Evolutionary conservation across 108 stramenopile species (phyloP).

Genomic region (Nitzschia sp.): DNA sequence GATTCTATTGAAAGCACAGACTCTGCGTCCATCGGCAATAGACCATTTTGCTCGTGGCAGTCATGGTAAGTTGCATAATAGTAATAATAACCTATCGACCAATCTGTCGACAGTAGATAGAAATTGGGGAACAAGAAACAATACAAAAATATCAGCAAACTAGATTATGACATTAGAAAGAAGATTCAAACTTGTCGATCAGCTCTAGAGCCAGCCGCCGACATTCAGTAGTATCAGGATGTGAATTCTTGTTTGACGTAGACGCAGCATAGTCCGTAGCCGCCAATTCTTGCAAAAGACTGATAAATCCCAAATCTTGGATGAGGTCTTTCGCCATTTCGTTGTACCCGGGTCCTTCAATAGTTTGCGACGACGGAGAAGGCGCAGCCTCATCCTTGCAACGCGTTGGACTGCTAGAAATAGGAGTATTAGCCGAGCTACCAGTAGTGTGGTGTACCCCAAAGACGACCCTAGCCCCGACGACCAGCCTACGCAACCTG

Average conservation of each 20-base stretch:
- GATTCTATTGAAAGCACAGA: no score
- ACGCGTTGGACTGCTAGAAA: not conserved
- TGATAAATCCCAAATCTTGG: constrained; percentile 28
- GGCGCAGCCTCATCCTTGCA: constrained; percentile 8
- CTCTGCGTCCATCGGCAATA: no score
- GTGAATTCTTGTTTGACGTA: not conserved
- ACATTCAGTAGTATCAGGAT: constrained; percentile 2
- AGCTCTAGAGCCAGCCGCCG: constrained; percentile 18
- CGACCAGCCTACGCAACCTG: constrained; percentile 32
- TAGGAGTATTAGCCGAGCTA: not conserved
- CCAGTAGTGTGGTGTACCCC: not conserved
- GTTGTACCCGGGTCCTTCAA: constrained; percentile 1
- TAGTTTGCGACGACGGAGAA: not conserved
- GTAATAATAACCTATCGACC: no score
- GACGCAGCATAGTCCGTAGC: constrained; percentile 1
- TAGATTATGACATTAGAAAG: no score
- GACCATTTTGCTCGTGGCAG: no score
- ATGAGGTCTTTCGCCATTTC: constrained; percentile 16
- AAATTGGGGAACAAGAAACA: no score
- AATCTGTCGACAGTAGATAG: no score
- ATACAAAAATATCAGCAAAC: no score
- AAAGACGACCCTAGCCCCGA: constrained; percentile 26
- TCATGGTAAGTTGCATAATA: no score
- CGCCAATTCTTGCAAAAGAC: constrained; percentile 15
- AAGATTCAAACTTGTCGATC: not conserved